These are phyloP conservation scores for Chenopodium quinoa DNA, from an alignment of 148 eudicot genomes.

Conservation along the genomic window DNA sequence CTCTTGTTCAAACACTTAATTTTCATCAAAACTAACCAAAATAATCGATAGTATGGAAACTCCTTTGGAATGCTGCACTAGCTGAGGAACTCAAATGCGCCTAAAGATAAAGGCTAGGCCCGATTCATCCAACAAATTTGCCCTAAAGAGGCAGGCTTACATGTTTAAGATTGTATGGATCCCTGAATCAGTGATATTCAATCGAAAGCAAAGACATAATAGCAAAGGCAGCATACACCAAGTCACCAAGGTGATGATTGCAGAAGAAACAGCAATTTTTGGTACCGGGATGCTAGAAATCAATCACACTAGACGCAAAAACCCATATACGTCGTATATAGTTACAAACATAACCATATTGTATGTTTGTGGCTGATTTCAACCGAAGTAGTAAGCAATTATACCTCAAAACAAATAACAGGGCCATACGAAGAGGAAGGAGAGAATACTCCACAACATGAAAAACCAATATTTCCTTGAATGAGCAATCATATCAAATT, in stretches of 20 bases:
- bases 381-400: constrained; percentile 7
- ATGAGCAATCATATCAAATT: constrained; percentile 5
- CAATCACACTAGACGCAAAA: background rate
- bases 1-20: background rate
- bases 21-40: background rate
- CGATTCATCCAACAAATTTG: background rate
- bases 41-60: background rate
- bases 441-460: background rate
- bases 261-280: background rate
- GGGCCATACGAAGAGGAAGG: too few relatives aligned
- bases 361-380: too few relatives aligned
- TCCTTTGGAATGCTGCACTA: background rate
- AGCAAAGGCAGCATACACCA: background rate
- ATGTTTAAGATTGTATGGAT: background rate
- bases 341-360: too few relatives aligned
- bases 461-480: background rate
- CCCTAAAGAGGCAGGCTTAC: background rate
- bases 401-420: background rate
- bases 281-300: background rate
- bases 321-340: too few relatives aligned
- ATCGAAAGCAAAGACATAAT: background rate
- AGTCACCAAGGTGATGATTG: background rate
- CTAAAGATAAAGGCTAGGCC: background rate
- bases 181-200: background rate
- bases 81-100: background rate